These are phyloP conservation scores for Picea mariana DNA, from an alignment of 83 land plant genomes.

Conservation along the genomic window DNA sequence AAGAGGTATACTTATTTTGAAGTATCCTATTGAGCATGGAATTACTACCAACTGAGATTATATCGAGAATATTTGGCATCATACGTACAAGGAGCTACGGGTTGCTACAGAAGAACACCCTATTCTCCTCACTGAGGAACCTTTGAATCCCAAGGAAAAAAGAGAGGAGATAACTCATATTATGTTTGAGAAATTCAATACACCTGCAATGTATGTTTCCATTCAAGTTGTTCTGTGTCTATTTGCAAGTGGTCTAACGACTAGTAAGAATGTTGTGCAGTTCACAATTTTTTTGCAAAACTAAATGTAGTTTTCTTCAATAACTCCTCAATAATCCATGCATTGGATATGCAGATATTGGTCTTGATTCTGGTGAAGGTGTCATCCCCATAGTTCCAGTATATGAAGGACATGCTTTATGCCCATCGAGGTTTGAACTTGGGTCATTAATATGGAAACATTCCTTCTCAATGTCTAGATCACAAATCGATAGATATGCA, in stretches of 20 bases:
- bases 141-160: constrained; percentile 36
- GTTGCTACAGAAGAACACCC: constrained; percentile 41
- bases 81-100: constrained; percentile 36
- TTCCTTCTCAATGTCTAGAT: too few species aligned
- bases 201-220: constrained; percentile 36
- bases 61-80: constrained; percentile 47
- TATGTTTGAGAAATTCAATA: constrained; percentile 40
- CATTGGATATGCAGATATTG: constrained; percentile 32
- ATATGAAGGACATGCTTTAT: constrained; percentile 43
- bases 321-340: too few species aligned
- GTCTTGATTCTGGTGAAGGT: constrained; percentile 51
- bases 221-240: constrained; percentile 36
- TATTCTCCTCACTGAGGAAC: constrained; percentile 35
- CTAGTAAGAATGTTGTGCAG: constrained; percentile 13
- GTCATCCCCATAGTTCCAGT: constrained; percentile 44
- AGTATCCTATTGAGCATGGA: constrained; percentile 26
- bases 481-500: too few species aligned
- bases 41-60: constrained; percentile 40
- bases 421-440: too few species aligned
- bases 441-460: too few species aligned
- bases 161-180: constrained; percentile 39
- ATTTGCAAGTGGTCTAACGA: constrained; percentile 35
- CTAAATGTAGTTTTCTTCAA: too few species aligned
- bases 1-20: constrained; percentile 23
- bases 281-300: neutral